Evolutionary conservation across 306 rosid species (phyloP), one percentile per base, ranked within the genome.

Genomic region (Aeschynomene evenia): DNA sequence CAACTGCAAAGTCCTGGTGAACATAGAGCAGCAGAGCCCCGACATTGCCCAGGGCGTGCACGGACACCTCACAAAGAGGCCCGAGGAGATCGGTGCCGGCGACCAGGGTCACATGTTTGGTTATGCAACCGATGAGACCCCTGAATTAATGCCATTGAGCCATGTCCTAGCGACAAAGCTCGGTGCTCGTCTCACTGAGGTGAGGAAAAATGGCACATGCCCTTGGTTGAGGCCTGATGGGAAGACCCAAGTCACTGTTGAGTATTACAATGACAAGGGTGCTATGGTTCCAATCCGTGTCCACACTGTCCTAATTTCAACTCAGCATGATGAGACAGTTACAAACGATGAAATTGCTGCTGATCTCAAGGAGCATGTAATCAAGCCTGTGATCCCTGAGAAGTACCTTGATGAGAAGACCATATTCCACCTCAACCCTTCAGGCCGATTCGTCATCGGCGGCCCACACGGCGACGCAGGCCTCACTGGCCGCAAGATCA

Each of bases 181-280:
- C 3, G 85, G 85, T 14, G 82, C 85, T 0, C 55, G 56, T 1
- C 81, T 81, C 34, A 81, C 82, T 0, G 85, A 81, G 45, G 82
- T 81, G 6, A 72, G 85, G 24, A 81, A 81, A 79, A 72, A 80
- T 4, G 81, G 81, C 0, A 76, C 84, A 0, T 76, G 84, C 78
- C 72, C 81, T 11, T 80, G 81, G 85, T 48, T 81, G 76, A 81
- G 85, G 55, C 85, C 85, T 29, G 85, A 81, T 56, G 85, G 85
- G 1, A 77, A 81, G 63, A 81, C 85, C 48, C 85, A 81, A 37
- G 82, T 81, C 54, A 81, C 82, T 5, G 79, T 77, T 48, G 85
- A 81, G 73, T 81, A 81, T 36, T 76, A 60, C 79, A 76, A 81
- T 28, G 85, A 81, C 59, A 76, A 71, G 65, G 85, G 85, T 20